A percentile compares a stretch with the other conserved stretches of the same genome.
Conservation (phyloP, 2,329 filamentous ascomycete genomes). For the Aspergillus clavatus region DNA sequence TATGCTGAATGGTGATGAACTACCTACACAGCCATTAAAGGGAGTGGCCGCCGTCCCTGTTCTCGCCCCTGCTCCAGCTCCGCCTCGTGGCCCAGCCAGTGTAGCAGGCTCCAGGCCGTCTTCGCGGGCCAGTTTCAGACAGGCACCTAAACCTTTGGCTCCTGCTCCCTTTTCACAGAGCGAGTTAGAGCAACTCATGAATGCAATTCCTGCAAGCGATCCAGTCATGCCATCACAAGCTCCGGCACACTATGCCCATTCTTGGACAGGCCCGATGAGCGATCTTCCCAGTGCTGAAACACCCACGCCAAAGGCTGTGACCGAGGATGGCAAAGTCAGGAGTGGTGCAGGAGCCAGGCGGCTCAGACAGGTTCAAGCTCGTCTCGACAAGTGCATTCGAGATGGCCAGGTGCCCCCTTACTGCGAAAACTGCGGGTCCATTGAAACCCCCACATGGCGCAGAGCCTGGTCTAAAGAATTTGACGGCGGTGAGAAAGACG, state of each 20-base stretch:
- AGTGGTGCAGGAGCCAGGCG: constrained; percentile 57
- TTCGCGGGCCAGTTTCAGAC: constrained; percentile 34
- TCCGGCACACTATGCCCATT: constrained; percentile 39
- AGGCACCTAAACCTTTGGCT: constrained; percentile 35
- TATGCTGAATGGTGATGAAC: constrained; percentile 16
- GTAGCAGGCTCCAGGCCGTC: constrained; percentile 32
- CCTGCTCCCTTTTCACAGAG: constrained; percentile 35
- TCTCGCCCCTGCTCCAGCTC: constrained; percentile 15
- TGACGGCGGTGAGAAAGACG: constrained; percentile 63
- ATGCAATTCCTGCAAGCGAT: constrained; percentile 48
- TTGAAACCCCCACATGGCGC: constrained; percentile 94
- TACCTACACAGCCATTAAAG: constrained; percentile 17
- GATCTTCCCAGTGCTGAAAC: constrained; percentile 41
- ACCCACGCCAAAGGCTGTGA: constrained; percentile 23
- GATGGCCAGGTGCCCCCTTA: constrained; percentile 81
- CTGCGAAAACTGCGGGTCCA: constrained; percentile 88
- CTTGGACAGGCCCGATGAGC: constrained; percentile 43
- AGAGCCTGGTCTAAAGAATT: constrained; percentile 81
- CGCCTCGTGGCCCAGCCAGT: constrained; percentile 25
- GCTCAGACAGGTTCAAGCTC: constrained; percentile 59
- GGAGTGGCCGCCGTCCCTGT: constrained; percentile 16
- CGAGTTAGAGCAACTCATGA: constrained; percentile 29
- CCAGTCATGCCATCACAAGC: constrained; percentile 33
- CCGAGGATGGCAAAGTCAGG: constrained; percentile 35
- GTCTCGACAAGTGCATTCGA: constrained; percentile 57